Conservation (phyloP, 108 stramenopile genomes). For the Schizochytrium sp. region DNA sequence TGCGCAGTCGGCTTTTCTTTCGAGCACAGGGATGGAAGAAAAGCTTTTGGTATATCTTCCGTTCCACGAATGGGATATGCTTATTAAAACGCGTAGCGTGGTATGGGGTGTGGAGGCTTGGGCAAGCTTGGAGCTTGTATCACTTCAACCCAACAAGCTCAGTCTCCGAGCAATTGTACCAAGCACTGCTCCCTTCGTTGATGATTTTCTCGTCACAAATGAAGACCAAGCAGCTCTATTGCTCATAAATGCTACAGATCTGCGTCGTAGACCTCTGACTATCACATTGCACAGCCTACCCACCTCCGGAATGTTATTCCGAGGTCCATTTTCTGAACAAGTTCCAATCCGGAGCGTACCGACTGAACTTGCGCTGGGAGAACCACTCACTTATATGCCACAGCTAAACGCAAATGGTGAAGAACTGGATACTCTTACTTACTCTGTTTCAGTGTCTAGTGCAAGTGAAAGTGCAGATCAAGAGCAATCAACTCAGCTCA, state of each 20-base stretch:
- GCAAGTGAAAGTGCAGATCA: not conserved
- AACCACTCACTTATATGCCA: not conserved
- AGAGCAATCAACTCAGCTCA: not conserved
- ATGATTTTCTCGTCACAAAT: not conserved
- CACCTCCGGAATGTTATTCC: not conserved
- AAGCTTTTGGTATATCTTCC: not conserved
- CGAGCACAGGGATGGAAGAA: constrained; percentile 46
- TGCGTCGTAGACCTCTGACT: not conserved
- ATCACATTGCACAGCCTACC: not conserved
- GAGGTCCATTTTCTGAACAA: not conserved
- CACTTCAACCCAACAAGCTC: not conserved
- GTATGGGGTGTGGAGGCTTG: constrained; percentile 43
- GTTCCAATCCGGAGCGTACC: not conserved
- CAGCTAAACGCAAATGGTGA: not conserved
- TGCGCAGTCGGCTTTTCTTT: not conserved
- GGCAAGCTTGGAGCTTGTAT: constrained; percentile 16
- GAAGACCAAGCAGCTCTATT: not conserved
- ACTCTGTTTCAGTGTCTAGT: not conserved
- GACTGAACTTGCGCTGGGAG: not conserved
- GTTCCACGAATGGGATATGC: not conserved
- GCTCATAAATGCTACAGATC: not conserved
- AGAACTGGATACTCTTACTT: not conserved
- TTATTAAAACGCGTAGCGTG: not conserved
- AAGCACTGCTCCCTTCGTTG: not conserved
- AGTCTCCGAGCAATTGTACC: not conserved